Conservation (phyloP, 352 stramenopile genomes). For the Thalassiosira oceanica region DNA sequence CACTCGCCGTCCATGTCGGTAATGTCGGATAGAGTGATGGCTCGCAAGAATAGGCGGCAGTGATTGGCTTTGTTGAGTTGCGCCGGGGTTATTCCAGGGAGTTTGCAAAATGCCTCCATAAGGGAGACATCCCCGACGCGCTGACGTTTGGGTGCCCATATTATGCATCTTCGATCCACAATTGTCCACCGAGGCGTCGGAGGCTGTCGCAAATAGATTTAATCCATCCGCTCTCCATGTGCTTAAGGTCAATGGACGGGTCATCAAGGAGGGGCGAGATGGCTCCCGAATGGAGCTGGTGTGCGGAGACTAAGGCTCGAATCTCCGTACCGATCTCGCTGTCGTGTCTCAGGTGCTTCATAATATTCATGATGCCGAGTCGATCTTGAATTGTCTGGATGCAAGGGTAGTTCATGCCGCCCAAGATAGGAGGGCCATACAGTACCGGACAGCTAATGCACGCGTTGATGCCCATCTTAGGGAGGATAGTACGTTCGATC, state of each 20-base stretch:
- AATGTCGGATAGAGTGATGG: slow-evolving; percentile 23
- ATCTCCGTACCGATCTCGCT: slow-evolving; percentile 4
- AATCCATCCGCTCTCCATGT: slow-evolving; percentile 6
- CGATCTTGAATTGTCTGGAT: slow-evolving; percentile 13
- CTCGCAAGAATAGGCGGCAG: slow-evolving; percentile 1
- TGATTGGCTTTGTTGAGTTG: slow-evolving; percentile 1
- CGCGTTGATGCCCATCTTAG: slow-evolving; percentile 3
- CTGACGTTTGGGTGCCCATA: slow-evolving; percentile 10
- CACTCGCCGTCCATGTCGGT: not conserved
- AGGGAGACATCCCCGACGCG: not conserved
- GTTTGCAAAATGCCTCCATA: slow-evolving; percentile 16
- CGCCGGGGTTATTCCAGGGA: not conserved
- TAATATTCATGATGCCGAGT: slow-evolving; percentile 1
- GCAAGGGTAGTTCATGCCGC: not conserved
- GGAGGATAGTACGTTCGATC: slow-evolving; percentile 5
- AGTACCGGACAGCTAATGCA: not conserved
- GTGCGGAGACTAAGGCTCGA: slow-evolving; percentile 2
- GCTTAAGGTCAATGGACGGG: not conserved
- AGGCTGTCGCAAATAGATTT: not conserved
- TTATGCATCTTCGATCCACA: slow-evolving; percentile 25
- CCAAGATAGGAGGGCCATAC: not conserved
- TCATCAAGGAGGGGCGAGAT: slow-evolving; percentile 9
- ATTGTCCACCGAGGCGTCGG: not conserved
- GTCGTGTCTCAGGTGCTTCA: slow-evolving; percentile 16
- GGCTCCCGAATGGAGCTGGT: slow-evolving; percentile 10